phyloP scores from a whole-genome alignment of 306 rosid species.

The Medicago arabica region DNA sequence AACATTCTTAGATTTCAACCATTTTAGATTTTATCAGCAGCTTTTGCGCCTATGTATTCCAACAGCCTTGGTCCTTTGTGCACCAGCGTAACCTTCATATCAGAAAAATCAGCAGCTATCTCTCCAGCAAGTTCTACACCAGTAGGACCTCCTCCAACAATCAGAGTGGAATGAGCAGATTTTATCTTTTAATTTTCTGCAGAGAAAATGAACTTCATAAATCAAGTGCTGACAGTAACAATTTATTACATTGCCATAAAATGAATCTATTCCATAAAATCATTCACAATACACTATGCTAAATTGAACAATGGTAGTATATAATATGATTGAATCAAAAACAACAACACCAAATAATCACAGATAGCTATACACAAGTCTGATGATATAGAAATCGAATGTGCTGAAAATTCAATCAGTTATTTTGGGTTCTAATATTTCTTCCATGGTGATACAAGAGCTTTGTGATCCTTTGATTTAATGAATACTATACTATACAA shows the following conservation, averaged over 20 bases:
- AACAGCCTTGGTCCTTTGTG: constrained; percentile 75
- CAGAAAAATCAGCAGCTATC: constrained; percentile 73
- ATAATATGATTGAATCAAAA: constrained; percentile 25
- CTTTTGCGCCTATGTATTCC: constrained; percentile 79
- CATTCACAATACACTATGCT: constrained; percentile 24
- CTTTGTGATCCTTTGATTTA: background rate
- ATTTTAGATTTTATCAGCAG: constrained; percentile 54
- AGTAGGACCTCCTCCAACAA: constrained; percentile 90
- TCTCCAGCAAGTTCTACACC: constrained; percentile 93
- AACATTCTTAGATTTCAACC: constrained; percentile 68
- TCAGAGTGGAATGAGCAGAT: constrained; percentile 69
- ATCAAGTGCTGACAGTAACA: constrained; percentile 21
- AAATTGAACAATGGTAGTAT: constrained; percentile 17
- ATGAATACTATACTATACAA: background rate
- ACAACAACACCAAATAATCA: background rate
- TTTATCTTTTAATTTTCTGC: constrained; percentile 70
- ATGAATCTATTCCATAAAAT: constrained; percentile 18
- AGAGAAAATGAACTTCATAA: constrained; percentile 36
- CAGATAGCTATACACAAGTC: background rate
- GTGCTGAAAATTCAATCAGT: too few relatives aligned
- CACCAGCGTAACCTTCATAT: constrained; percentile 64
- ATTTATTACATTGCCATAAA: constrained; percentile 12
- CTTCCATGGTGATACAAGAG: constrained; percentile 17
- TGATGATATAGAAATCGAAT: too few relatives aligned
- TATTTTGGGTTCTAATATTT: constrained; percentile 20